Base-by-base conservation (phyloP, 1,139 yeast species). In the Pichia inconspicua region DNA sequence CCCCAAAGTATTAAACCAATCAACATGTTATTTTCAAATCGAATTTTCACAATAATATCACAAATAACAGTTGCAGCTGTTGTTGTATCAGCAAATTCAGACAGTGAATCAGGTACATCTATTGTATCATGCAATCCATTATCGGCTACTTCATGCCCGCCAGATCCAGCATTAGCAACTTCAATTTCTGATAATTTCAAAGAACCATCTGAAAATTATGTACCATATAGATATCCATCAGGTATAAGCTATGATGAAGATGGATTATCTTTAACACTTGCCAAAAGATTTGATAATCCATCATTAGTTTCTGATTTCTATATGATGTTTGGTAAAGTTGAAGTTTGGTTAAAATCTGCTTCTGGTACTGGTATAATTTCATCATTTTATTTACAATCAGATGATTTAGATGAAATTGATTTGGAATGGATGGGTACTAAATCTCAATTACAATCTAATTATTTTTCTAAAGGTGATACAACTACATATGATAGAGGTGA, bases 331-430 rank as follows among this genome's bases (percentile, higher is more conserved):
- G 96, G 96, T 47, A 79, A 79, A 56, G 78, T 87, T 22, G 94
- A 86, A 62, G 89, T 82, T 10, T 73, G 72, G 2, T 63, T 85
- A 52, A 76, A 82, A 62, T 84, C 92, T 17, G 89, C 92, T 4
- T 68, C 74, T 22, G 96, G 96, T 27, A 66, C 66, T 41, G 96
- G 96, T 52, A 74, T 88, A 39, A 78, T 88, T 25, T 84, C 96
- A 0, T 80, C 90, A 2, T 81, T 87, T 59, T 87, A 82, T 56
- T 71, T 88, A 52, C 95, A 87, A 64, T 81, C 89, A 56, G 96
- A 88, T 63, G 95, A 84, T 58, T 69, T 82, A 54, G 96, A 88
- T 65, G 96, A 88, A 67, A 79, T 88, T 42, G 96, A 88, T 67
- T 66, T 86, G 46, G 96, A 88, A 65, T 81, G 92, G 78, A 72